Base-by-base conservation (phyloP, 768 basidiomycete genomes). In the Podaxis sp. region DNA sequence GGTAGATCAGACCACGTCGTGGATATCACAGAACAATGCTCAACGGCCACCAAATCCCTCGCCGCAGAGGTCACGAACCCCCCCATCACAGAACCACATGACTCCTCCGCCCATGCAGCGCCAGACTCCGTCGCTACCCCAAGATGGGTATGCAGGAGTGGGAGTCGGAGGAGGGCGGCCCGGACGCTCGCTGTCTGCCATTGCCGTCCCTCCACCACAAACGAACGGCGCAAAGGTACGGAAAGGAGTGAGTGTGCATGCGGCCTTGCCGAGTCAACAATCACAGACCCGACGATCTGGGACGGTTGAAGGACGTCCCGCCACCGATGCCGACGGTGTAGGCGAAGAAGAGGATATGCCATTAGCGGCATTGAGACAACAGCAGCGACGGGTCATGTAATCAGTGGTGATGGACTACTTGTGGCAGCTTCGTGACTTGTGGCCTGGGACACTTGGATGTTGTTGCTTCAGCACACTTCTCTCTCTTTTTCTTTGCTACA, bases 311-410 rank as follows among this genome's bases (percentile, higher is more conserved):
- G 75, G 70, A 19, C 75, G 68, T 33, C 51, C 66, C 7, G 49
- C 26, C 7, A 19, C 28, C 15, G 59, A 53, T 44, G 17, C 13
- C 42, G 46, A 38, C 39, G 55, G 59, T 12, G 9, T 39, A 8
- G 59, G 61, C 46, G 89, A 91, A 69, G 91, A 93, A 69, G 92
- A 93, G 70, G 92, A 93, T 70, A 76, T 92, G 42, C 92, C 92
- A 19, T 77, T 94, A 53, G 90, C 92, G 19, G 73, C 91, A 61
- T 92, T 86, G 81, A 90, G 92, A 73, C 89, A 89, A 69, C 90
- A 88, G 70, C 87, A 84, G 68, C 80, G 86, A 69, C 80, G 80
- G 71, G 74, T 80, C 71, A 56, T 57, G 53, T 64, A 49, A 52
- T 48, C 28, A 19, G 39, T 52, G 22, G 71, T 19, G 1, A 44